Percentiles rank a stretch among this genome's conserved stretches.
These are phyloP conservation scores for Phlebopus sp. DNA, from an alignment of 1,284 basidiomycete species.

Conservation along the genomic window DNA sequence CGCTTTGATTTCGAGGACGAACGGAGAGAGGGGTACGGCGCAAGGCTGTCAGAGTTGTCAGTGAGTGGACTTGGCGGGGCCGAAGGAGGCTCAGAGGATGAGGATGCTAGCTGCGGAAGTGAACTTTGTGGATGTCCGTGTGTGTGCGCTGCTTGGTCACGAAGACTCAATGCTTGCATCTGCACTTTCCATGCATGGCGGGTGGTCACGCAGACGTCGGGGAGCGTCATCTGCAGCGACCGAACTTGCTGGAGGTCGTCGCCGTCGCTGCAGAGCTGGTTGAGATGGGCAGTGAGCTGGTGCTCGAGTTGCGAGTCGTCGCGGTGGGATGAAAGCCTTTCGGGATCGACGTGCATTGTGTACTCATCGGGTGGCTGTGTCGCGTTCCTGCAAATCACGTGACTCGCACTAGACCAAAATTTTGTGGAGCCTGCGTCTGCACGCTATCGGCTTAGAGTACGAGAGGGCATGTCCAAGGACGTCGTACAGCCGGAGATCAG, in stretches of 20 bases:
- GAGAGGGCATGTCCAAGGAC: neutral
- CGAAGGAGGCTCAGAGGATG: slow-evolving; percentile 19
- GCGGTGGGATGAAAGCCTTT: too few species aligned
- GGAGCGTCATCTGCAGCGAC: slow-evolving; percentile 2
- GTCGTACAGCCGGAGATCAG: neutral
- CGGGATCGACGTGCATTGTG: neutral
- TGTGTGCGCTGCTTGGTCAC: slow-evolving; percentile 1
- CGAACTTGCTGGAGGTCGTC: neutral
- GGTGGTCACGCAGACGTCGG: slow-evolving; percentile 26
- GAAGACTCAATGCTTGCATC: slow-evolving; percentile 10
- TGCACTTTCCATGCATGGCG: slow-evolving; percentile 26
- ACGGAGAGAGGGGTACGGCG: slow-evolving; percentile 24
- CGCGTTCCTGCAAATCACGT: neutral
- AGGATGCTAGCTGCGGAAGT: slow-evolving; percentile 8
- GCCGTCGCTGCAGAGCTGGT: neutral
- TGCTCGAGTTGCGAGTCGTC: neutral
- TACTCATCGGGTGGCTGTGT: neutral
- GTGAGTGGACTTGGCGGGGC: slow-evolving; percentile 25
- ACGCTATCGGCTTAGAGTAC: neutral
- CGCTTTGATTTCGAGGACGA: slow-evolving; percentile 29
- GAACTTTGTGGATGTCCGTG: neutral
- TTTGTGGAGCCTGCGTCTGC: neutral
- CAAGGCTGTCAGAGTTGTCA: slow-evolving; percentile 21
- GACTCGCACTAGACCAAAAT: slow-evolving; percentile 1
- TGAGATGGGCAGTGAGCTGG: neutral